A percentile compares a stretch with the other conserved stretches of the same genome.
Conservation (phyloP, 1,139 yeast genomes). For the Tardiomyces depauwii region DNA sequence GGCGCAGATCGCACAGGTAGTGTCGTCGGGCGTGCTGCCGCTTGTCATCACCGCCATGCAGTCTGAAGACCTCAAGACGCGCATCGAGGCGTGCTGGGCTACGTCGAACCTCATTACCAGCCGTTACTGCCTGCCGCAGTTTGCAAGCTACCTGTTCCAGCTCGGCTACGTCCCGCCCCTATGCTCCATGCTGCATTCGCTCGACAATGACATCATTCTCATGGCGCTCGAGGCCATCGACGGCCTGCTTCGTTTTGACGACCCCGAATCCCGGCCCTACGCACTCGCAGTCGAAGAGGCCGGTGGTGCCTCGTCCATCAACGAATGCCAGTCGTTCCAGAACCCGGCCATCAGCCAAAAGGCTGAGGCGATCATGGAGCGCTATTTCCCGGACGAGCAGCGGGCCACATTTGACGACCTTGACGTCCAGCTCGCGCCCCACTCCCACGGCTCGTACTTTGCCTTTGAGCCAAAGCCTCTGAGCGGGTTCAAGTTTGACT, state of each 20-base stretch:
- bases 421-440: conserved; percentile 26
- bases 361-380: conserved; percentile 79
- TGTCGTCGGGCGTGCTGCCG: conserved; percentile 84
- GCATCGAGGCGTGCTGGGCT: conserved; percentile 88
- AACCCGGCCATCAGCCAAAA: conserved; percentile 85
- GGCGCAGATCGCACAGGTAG: conserved; percentile 90
- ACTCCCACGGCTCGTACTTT: not conserved
- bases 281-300: conserved; percentile 91
- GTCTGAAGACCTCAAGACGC: conserved; percentile 82
- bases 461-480: not conserved
- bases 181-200: conserved; percentile 77
- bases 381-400: conserved; percentile 74
- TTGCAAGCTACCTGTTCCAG: conserved; percentile 74
- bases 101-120: conserved; percentile 93
- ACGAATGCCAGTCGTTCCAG: conserved; percentile 78
- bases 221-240: conserved; percentile 89
- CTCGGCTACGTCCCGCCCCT: conserved; percentile 95
- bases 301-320: conserved; percentile 93
- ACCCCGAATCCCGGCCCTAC: conserved; percentile 71
- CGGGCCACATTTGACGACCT: conserved; percentile 66
- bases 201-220: conserved; percentile 83
- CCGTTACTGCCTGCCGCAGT: conserved; percentile 81
- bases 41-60: conserved; percentile 70
- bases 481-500: not conserved
- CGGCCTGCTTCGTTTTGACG: conserved; percentile 86